phyloP scores from a whole-genome alignment of 352 stramenopile species.

The Globisporangium cystogenes region DNA sequence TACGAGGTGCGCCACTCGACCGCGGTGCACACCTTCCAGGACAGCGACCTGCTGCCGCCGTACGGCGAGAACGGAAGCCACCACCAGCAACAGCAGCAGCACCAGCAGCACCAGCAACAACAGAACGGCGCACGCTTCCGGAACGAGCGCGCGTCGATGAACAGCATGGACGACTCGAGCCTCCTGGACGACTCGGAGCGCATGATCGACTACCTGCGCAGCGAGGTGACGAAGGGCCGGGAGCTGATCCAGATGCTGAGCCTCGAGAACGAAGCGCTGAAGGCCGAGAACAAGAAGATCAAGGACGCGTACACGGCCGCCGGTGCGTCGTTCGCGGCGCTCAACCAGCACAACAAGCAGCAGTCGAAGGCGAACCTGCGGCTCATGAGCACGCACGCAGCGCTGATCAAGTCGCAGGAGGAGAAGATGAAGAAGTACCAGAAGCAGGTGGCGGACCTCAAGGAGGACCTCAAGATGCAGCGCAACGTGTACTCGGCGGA shows the following conservation, averaged over 20 bases:
- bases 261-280: slow-evolving; percentile 80
- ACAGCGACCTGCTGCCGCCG: slow-evolving; percentile 32
- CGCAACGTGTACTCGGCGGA: slow-evolving; percentile 75
- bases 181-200: slow-evolving; percentile 77
- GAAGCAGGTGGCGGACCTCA: slow-evolving; percentile 76
- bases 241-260: slow-evolving; percentile 59
- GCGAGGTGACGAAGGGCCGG: slow-evolving; percentile 72
- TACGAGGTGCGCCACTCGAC: slow-evolving; percentile 50
- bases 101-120: too few relatives aligned
- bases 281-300: slow-evolving; percentile 86
- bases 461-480: slow-evolving; percentile 79
- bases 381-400: slow-evolving; percentile 83
- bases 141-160: slow-evolving; percentile 30
- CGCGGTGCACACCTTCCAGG: slow-evolving; percentile 27
- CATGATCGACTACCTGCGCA: slow-evolving; percentile 82
- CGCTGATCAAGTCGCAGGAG: slow-evolving; percentile 83
- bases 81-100: slow-evolving; percentile 5
- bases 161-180: slow-evolving; percentile 43
- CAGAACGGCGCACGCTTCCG: not conserved
- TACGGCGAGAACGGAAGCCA: slow-evolving; percentile 9
- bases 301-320: slow-evolving; percentile 92
- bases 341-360: slow-evolving; percentile 94
- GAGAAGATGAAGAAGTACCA: slow-evolving; percentile 90
- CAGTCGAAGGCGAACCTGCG: slow-evolving; percentile 91
- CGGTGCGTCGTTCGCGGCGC: slow-evolving; percentile 86